Evolutionary conservation across 495 filamentous ascomycete species (phyloP), one percentile per base, ranked within the genome.

Genomic region (Friedmanniomyces endolithicus): DNA sequence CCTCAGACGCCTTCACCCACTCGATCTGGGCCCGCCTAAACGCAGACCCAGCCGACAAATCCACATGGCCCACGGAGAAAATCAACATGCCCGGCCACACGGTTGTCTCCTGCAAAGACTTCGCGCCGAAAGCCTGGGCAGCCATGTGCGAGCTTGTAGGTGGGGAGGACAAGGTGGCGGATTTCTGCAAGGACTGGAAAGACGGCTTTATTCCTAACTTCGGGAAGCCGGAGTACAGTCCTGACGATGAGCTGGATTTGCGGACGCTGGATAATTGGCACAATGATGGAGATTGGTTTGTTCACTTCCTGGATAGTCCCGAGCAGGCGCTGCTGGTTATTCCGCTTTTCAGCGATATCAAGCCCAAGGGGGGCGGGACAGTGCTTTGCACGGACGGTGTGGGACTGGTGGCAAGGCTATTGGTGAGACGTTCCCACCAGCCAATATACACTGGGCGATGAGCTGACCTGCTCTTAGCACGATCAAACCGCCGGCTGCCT

Each of bases 41-140:
- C 33, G 53, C 53, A 11, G 53, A 56, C 22, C 53, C 53, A 16
- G 50, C 49, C 20, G 53, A 56, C 25, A 56, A 56, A 22, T 56
- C 53, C 6, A 56, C 53, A 54, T 56, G 53, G 53, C 53, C 53
- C 2, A 37, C 53, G 14, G 53, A 56, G 44, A 56, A 56, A 44
- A 35, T 48, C 3, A 56, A 56, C 45, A 48, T 56, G 53, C 53
- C 53, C 1, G 53, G 53, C 20, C 45, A 35, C 25, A 48, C 44
- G 2, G 35, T 49, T 2, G 45, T 56, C 1, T 54, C 53, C 8
- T 16, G 19, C 35, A 56, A 56, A 22, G 53, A 56, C 7, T 56
- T 56, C 25, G 53, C 53, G 31, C 53, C 53, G 16, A 56, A 56
- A 19, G 53, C 53, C 22, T 56, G 31, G 24, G 52, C 41, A 11